Base-by-base conservation (phyloP, 2,329 filamentous ascomycete species). In the Arthrobotrys pseudoclavata region DNA sequence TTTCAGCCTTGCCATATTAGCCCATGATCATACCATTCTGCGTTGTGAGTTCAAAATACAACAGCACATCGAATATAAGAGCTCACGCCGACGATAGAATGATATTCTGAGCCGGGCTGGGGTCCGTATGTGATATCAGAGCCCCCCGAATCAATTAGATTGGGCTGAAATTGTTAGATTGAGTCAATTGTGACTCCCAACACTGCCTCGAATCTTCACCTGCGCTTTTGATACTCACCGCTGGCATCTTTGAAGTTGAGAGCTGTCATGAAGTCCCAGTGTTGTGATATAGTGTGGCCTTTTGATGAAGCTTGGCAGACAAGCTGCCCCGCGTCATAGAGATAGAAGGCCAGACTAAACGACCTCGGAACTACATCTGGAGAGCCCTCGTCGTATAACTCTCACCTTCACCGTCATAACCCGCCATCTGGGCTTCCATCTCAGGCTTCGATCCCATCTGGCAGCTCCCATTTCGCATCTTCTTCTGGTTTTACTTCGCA, bases 261-360 rank as follows among this genome's bases (percentile, higher is more conserved):
- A 70, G 52, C 52, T 57, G 52, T 57, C 34, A 52, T 53, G 57
- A 24, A n/a, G 48, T 29, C 37, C 2, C 22, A 37, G 37, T 50
- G 48, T 66, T 66, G 64, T 69, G 67, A 52, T 67, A 57, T 63
- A 70, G 72, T 76, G 66, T 76, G 72, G 72, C 72, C 72, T 76
- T 76, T 61, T 57, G 34, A 48, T 57, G 64, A 31, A 55, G 57
- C 71, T 76, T 76, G 71, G 71, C 71, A 63, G 34, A 48, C 50
- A 67, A 55, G 57, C 48, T 70, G 60, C 72, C n/a, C 72, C 64
- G 72, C 72, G 72, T 76, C 72, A 76, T 76, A 62, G 60, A 69
- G 64, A 60, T 64, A 76, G 64, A 76, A 69, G 57, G 57, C 71
- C 64, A 63, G 52, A 68, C 31, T 22, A n/a, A 45, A 40, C 50